phyloP scores from a whole-genome alignment of 2,329 filamentous ascomycete species.

The Fusarium armeniacum region DNA sequence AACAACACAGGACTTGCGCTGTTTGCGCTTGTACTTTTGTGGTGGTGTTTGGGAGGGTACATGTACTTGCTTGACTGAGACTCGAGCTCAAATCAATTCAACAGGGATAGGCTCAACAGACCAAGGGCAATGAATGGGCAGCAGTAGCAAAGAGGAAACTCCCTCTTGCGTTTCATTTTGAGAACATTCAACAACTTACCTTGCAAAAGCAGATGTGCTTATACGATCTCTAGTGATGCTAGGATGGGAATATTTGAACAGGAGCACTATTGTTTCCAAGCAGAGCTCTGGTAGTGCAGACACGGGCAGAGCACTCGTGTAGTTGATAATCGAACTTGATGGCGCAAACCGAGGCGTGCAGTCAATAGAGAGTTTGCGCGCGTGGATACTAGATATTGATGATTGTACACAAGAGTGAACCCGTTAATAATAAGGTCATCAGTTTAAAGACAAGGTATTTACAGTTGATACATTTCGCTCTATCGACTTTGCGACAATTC shows the following conservation, averaged over 20 bases:
- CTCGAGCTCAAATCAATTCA: slow-evolving; percentile 29
- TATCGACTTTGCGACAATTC: slow-evolving; percentile 18
- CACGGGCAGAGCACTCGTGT: not conserved
- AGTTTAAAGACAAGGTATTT: slow-evolving; percentile 9
- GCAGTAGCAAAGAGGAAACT: slow-evolving; percentile 10
- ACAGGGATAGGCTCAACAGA: slow-evolving; percentile 47
- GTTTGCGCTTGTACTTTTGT: not conserved
- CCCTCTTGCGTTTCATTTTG: slow-evolving; percentile 31
- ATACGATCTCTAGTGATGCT: slow-evolving; percentile 16
- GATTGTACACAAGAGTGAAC: slow-evolving; percentile 12
- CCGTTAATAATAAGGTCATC: slow-evolving; percentile 17
- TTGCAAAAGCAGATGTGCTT: slow-evolving; percentile 21
- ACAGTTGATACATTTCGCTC: slow-evolving; percentile 20
- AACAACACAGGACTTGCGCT: slow-evolving; percentile 11
- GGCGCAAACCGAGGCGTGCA: slow-evolving; percentile 8
- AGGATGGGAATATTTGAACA: slow-evolving; percentile 16
- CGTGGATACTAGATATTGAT: slow-evolving; percentile 1
- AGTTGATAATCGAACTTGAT: slow-evolving; percentile 9
- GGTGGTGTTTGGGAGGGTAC: slow-evolving; percentile 17
- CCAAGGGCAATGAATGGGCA: slow-evolving; percentile 40
- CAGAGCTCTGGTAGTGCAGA: slow-evolving; percentile 11
- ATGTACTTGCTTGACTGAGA: slow-evolving; percentile 25
- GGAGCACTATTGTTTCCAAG: slow-evolving; percentile 7
- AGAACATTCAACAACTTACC: slow-evolving; percentile 24
- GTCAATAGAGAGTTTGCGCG: slow-evolving; percentile 9